Evolutionary conservation across 768 basidiomycete species (phyloP).

Genomic region (Boletus rubropictus): DNA sequence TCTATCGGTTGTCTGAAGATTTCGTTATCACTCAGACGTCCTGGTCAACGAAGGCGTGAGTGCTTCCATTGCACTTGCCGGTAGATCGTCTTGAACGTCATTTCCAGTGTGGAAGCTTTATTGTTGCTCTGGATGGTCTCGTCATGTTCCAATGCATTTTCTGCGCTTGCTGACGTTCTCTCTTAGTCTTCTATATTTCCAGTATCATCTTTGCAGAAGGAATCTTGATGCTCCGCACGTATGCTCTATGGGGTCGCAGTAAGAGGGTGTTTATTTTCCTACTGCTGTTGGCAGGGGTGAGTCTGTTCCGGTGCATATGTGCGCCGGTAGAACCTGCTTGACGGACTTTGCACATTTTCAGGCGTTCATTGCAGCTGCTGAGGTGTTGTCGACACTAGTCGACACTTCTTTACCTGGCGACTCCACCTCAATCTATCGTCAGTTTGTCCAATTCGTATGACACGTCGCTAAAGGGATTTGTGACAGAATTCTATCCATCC

Average conservation of each 20-base stretch:
- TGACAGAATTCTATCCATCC: constrained; percentile 14
- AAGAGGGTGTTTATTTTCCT: constrained; percentile 13
- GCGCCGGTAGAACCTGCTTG: too few relatives aligned
- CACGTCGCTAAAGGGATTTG: neutral
- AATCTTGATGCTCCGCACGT: constrained; percentile 23
- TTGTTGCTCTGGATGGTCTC: constrained; percentile 14
- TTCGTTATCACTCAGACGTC: constrained; percentile 1
- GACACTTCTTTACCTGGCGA: constrained; percentile 12
- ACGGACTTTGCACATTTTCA: neutral
- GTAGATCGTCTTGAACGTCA: neutral
- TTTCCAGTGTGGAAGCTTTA: constrained; percentile 16
- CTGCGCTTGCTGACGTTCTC: neutral
- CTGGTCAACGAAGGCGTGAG: constrained; percentile 3
- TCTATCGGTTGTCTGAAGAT: neutral
- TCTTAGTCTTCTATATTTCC: constrained; percentile 8
- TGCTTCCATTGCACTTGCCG: neutral
- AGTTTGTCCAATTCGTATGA: constrained; percentile 1
- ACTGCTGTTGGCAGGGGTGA: constrained; percentile 13
- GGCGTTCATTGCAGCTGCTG: constrained; percentile 10
- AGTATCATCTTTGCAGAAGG: constrained; percentile 11
- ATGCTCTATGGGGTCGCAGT: constrained; percentile 20
- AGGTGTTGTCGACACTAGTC: constrained; percentile 1
- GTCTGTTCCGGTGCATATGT: neutral
- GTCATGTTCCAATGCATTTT: neutral
- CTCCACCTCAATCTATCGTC: constrained; percentile 12